phyloP scores from a whole-genome alignment of 2,329 filamentous ascomycete genomes.

The Aspergillus sp. region DNA sequence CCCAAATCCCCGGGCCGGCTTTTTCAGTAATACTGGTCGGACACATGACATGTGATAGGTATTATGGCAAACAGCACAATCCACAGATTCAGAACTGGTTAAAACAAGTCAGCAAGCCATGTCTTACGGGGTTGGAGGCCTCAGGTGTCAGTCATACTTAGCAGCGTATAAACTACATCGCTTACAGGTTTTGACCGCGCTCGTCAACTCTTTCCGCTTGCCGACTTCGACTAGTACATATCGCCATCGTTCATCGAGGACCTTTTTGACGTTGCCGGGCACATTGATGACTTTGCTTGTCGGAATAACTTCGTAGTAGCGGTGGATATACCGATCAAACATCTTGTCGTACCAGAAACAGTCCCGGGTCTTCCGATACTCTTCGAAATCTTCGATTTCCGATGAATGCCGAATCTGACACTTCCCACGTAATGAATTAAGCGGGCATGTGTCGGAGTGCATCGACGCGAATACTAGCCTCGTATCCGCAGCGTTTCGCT shows the following conservation, averaged over 20 bases:
- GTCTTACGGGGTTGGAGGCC: not conserved
- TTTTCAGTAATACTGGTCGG: slow-evolving; percentile 85
- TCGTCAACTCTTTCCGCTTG: slow-evolving; percentile 91
- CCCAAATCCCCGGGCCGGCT: slow-evolving; percentile 93
- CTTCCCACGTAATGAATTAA: slow-evolving; percentile 89
- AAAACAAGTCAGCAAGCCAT: slow-evolving; percentile 20
- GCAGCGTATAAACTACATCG: slow-evolving; percentile 89
- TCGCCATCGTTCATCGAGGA: slow-evolving; percentile 93
- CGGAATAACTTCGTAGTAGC: slow-evolving; percentile 95
- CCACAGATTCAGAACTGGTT: slow-evolving; percentile 83
- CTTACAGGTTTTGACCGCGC: slow-evolving; percentile 94
- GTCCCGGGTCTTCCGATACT: slow-evolving; percentile 80
- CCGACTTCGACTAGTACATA: slow-evolving; percentile 93
- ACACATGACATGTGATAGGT: slow-evolving; percentile 99
- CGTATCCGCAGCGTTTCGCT: slow-evolving; percentile 85
- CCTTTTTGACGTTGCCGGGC: slow-evolving; percentile 89
- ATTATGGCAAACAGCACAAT: slow-evolving; percentile 90
- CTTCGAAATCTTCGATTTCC: slow-evolving; percentile 79
- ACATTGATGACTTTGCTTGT: slow-evolving; percentile 94
- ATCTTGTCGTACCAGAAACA: slow-evolving; percentile 97
- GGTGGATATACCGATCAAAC: slow-evolving; percentile 97
- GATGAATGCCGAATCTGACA: slow-evolving; percentile 86
- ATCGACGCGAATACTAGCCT: slow-evolving; percentile 93
- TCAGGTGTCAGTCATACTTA: slow-evolving; percentile 58
- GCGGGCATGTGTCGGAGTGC: slow-evolving; percentile 94